Evolutionary conservation across 495 filamentous ascomycete genomes (phyloP).

Genomic region (Penicillium coprophilum): DNA sequence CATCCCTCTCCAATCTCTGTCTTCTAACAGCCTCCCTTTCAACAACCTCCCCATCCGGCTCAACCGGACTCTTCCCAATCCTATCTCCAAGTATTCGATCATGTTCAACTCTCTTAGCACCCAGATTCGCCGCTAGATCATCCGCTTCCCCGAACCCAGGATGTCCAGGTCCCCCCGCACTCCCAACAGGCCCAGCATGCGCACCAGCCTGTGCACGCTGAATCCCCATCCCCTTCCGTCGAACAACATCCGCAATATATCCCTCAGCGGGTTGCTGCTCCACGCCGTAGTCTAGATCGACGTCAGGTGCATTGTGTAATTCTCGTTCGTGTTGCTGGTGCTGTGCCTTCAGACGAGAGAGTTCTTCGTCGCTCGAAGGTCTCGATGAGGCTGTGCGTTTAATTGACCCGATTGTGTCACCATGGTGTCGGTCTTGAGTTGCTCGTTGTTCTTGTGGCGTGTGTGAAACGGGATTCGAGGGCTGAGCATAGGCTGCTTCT

Average conservation of each 20-base stretch:
- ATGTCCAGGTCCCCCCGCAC: slow-evolving; percentile 28
- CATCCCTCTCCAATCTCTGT: slow-evolving; percentile 32
- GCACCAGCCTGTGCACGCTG: slow-evolving; percentile 39
- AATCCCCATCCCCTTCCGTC: slow-evolving; percentile 38
- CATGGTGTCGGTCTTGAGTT: slow-evolving; percentile 29
- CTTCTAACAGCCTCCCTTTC: slow-evolving; percentile 33
- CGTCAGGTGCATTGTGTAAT: slow-evolving; percentile 25
- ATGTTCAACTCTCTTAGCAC: slow-evolving; percentile 48
- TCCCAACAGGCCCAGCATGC: slow-evolving; percentile 39
- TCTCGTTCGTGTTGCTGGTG: slow-evolving; percentile 18
- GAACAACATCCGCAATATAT: slow-evolving; percentile 51
- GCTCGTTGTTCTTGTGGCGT: slow-evolving; percentile 47
- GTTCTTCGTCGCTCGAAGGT: slow-evolving; percentile 39
- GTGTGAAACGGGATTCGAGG: slow-evolving; percentile 50
- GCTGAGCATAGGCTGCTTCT: slow-evolving; percentile 49
- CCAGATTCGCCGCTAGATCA: slow-evolving; percentile 42
- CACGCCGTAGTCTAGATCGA: slow-evolving; percentile 54
- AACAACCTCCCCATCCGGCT: slow-evolving; percentile 22
- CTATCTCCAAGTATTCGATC: slow-evolving; percentile 39
- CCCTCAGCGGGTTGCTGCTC: slow-evolving; percentile 56
- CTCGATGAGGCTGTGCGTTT: slow-evolving; percentile 39
- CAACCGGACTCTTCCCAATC: slow-evolving; percentile 23
- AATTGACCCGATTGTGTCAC: slow-evolving; percentile 37
- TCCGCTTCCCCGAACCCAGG: slow-evolving; percentile 39
- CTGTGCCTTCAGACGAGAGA: slow-evolving; percentile 18